Evolutionary conservation across 2,329 filamentous ascomycete genomes (phyloP).

Genomic region (Epichloe aotearoae): DNA sequence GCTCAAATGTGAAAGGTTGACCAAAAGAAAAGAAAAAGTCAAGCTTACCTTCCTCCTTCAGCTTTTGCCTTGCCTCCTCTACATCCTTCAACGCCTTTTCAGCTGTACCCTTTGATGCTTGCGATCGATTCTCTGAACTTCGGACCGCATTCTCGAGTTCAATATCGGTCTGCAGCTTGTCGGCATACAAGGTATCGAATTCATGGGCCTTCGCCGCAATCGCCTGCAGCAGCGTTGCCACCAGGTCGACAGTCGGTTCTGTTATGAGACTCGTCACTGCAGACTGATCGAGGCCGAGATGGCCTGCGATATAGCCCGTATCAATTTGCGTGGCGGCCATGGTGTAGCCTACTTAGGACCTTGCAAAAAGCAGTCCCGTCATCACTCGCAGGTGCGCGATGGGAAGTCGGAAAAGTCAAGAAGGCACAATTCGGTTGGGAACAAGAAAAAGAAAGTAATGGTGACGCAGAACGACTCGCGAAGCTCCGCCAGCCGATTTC

Average conservation of each 20-base stretch:
- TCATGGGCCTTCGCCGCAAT: constrained; percentile 71
- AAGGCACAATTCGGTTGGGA: neutral
- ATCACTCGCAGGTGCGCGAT: constrained; percentile 4
- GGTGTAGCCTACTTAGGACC: constrained; percentile 6
- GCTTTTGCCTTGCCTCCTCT: constrained; percentile 65
- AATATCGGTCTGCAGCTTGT: constrained; percentile 81
- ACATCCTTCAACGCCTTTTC: constrained; percentile 77
- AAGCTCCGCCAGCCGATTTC: neutral
- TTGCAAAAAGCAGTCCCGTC: constrained; percentile 6
- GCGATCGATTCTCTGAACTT: constrained; percentile 68
- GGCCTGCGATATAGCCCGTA: constrained; percentile 58
- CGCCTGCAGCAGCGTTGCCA: constrained; percentile 59
- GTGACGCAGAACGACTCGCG: neutral
- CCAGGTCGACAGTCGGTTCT: constrained; percentile 64
- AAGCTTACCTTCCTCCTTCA: constrained; percentile 65
- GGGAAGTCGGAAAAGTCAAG: neutral
- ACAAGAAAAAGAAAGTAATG: neutral
- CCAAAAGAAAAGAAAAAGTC: constrained; percentile 6
- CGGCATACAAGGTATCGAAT: constrained; percentile 66
- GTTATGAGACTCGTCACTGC: constrained; percentile 48
- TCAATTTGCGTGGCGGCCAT: constrained; percentile 44
- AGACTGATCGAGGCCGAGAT: constrained; percentile 54
- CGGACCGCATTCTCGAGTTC: constrained; percentile 86
- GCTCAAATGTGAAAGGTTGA: constrained; percentile 1
- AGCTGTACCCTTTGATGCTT: constrained; percentile 65